phyloP scores from a whole-genome alignment of 1,284 basidiomycete genomes.

The Naganishia cerealis region DNA sequence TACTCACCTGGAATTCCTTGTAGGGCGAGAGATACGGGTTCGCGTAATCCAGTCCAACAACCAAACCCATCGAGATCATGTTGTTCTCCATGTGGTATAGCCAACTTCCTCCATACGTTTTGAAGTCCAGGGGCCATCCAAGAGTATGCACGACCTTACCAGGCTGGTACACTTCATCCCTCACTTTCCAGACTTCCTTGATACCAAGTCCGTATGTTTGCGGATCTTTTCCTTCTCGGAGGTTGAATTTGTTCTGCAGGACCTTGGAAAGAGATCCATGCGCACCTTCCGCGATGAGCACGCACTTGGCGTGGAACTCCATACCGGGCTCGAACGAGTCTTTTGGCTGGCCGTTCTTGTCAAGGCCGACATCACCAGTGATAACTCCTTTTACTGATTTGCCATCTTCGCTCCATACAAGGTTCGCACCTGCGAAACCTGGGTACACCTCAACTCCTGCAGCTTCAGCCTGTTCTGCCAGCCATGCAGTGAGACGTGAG shows the following conservation, averaged over 20 bases:
- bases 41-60: slow-evolving; percentile 89
- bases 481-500: slow-evolving; percentile 84
- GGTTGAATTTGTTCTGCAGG: slow-evolving; percentile 72
- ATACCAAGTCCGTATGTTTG: slow-evolving; percentile 96
- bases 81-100: slow-evolving; percentile 95
- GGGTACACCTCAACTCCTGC: slow-evolving; percentile 95
- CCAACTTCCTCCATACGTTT: slow-evolving; percentile 92
- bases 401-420: slow-evolving; percentile 72
- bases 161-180: slow-evolving; percentile 70
- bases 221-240: slow-evolving; percentile 75
- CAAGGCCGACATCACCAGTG: slow-evolving; percentile 93
- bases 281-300: slow-evolving; percentile 92
- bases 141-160: slow-evolving; percentile 90
- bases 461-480: slow-evolving; percentile 77
- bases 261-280: slow-evolving; percentile 89
- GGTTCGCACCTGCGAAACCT: slow-evolving; percentile 85
- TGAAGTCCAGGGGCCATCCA: slow-evolving; percentile 83
- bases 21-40: slow-evolving; percentile 94
- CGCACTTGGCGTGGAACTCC: slow-evolving; percentile 91
- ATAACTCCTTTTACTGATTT: slow-evolving; percentile 75
- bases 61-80: slow-evolving; percentile 85
- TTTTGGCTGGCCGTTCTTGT: slow-evolving; percentile 75
- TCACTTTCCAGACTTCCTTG: slow-evolving; percentile 96
- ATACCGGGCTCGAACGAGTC: slow-evolving; percentile 93
- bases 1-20: slow-evolving; percentile 79